Evolutionary conservation across 192 early-diverging fungal species (phyloP).

Genomic region (Lobosporangium transversale): DNA sequence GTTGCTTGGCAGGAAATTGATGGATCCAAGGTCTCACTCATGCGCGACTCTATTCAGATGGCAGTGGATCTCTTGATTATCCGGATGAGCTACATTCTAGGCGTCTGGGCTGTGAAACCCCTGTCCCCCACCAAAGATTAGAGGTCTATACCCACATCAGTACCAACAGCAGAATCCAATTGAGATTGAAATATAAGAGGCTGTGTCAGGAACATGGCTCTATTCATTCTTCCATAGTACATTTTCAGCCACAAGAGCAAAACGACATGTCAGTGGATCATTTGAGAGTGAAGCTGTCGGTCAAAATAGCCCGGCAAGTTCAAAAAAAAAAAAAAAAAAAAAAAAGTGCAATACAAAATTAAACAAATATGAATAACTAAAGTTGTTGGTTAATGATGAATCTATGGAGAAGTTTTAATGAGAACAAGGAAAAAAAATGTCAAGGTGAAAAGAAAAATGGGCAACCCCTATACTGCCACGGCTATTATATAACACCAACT

Average conservation of each 20-base stretch:
- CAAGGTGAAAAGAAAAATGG: not conserved
- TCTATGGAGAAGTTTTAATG: not conserved
- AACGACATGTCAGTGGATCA: too few species aligned
- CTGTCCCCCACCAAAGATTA: not conserved
- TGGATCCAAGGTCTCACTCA: constrained; percentile 91
- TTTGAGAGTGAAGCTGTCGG: too few species aligned
- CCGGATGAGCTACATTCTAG: constrained; percentile 83
- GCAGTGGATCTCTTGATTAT: constrained; percentile 88
- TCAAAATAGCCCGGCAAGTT: too few species aligned
- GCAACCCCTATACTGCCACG: too few species aligned
- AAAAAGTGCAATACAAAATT: not conserved
- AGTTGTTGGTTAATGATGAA: not conserved
- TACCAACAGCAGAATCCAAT: too few species aligned
- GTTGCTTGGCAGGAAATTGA: constrained; percentile 98
- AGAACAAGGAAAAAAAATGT: not conserved
- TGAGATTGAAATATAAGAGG: too few species aligned
- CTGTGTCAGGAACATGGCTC: too few species aligned
- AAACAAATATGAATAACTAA: not conserved
- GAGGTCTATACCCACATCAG: not conserved
- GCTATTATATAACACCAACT: too few species aligned
- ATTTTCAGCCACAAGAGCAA: not conserved
- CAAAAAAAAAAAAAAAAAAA: not conserved
- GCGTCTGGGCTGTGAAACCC: constrained; percentile 72
- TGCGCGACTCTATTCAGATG: constrained; percentile 91
- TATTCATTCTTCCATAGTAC: too few species aligned